Conservation (phyloP, 2,329 filamentous ascomycete genomes). For the Thielaviopsis musarum region DNA sequence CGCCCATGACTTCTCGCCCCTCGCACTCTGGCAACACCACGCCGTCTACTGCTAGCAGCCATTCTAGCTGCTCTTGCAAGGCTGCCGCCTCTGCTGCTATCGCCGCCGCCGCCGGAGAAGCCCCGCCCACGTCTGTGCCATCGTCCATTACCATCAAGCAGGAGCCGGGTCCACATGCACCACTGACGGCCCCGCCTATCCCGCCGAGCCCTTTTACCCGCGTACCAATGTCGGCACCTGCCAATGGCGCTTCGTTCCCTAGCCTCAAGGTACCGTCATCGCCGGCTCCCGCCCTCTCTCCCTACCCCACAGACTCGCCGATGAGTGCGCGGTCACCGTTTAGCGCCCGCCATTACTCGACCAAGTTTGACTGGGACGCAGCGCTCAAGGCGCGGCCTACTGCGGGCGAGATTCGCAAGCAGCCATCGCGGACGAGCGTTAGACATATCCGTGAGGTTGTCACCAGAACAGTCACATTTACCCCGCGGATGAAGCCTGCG, state of each 20-base stretch:
- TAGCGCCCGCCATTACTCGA: constrained; percentile 45
- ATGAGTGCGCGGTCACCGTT: constrained; percentile 62
- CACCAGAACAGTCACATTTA: constrained; percentile 87
- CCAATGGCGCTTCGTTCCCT: constrained; percentile 42
- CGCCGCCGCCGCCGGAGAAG: constrained; percentile 10
- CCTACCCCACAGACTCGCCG: constrained; percentile 42
- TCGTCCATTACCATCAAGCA: constrained; percentile 22
- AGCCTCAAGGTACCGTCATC: constrained; percentile 65
- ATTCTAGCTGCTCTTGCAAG: constrained; percentile 41
- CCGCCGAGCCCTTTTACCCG: constrained; percentile 36
- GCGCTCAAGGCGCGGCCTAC: constrained; percentile 47
- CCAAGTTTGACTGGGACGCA: constrained; percentile 64
- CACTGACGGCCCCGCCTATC: constrained; percentile 20
- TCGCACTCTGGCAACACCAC: constrained; percentile 31
- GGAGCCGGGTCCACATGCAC: constrained; percentile 17
- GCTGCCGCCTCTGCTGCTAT: constrained; percentile 23
- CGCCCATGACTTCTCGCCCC: constrained; percentile 40
- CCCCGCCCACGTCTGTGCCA: constrained; percentile 19
- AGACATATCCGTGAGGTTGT: constrained; percentile 75
- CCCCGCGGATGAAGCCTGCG: constrained; percentile 68
- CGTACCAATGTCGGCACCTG: constrained; percentile 42
- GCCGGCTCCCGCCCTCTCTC: constrained; percentile 42
- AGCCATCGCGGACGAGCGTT: constrained; percentile 39
- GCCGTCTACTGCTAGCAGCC: constrained; percentile 29
- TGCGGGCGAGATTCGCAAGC: constrained; percentile 36